Evolutionary conservation across 495 filamentous ascomycete species (phyloP).

Genomic region (Bathelium albidoporum): DNA sequence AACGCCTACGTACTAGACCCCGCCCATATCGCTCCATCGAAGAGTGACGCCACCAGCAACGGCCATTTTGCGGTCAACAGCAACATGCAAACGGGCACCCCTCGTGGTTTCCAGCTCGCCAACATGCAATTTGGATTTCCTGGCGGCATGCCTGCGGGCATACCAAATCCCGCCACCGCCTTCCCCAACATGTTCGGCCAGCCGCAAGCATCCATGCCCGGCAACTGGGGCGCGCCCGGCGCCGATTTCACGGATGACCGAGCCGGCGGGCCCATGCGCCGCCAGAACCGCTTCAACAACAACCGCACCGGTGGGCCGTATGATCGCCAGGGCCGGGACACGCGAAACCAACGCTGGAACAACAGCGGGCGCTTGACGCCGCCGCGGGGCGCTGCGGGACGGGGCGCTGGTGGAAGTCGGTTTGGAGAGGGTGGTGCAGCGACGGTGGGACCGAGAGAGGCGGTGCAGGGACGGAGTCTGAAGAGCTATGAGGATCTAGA

Average conservation of each 20-base stretch:
- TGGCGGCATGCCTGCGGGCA: slow-evolving; percentile 11
- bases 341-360: slow-evolving; percentile 28
- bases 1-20: slow-evolving; percentile 92
- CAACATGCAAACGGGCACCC: slow-evolving; percentile 68
- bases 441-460: slow-evolving; percentile 69
- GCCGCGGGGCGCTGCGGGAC: slow-evolving; percentile 34
- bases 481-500: slow-evolving; percentile 98
- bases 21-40: slow-evolving; percentile 79
- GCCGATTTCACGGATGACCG: slow-evolving; percentile 31
- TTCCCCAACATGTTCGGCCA: slow-evolving; percentile 45
- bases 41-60: slow-evolving; percentile 94
- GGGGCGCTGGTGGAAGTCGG: slow-evolving; percentile 29
- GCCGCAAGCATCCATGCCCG: slow-evolving; percentile 32
- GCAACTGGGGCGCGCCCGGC: slow-evolving; percentile 34
- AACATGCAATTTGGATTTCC: slow-evolving; percentile 44
- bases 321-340: slow-evolving; percentile 39
- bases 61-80: slow-evolving; percentile 82
- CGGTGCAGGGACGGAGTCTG: slow-evolving; percentile 77
- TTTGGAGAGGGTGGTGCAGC: slow-evolving; percentile 48
- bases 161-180: slow-evolving; percentile 35
- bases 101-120: slow-evolving; percentile 82
- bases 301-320: slow-evolving; percentile 45
- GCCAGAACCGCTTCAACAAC: slow-evolving; percentile 40
- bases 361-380: slow-evolving; percentile 33
- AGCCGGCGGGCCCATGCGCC: slow-evolving; percentile 50